Base-by-base conservation (phyloP, 441 rosid genomes). In the Erodium chrysanthum region DNA sequence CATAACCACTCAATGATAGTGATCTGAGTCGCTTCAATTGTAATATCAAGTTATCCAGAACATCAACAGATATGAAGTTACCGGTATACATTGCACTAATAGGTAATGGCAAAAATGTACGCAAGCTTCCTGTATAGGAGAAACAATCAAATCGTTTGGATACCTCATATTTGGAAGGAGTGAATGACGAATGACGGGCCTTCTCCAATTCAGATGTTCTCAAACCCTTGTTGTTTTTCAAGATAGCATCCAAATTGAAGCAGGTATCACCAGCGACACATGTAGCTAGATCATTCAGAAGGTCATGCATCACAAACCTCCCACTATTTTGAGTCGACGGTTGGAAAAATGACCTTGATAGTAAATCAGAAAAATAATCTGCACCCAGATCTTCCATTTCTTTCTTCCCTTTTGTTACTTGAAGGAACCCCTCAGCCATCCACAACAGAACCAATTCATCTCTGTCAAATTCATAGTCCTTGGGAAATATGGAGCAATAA, bases 291-390 rank as follows among this genome's bases (percentile, higher is more conserved):
- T 72, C 68, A 62, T 66, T 73, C 15, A 66, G 54, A n/a, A 69
- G 7, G 1, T 69, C 73, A 54, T 69, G 76, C 69, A 76, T 73
- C 66, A 52, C 70, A 3, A 62, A 76, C 2, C 5, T 15, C 23
- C 11, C 5, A 12, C 68, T 1, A 35, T 11, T 10, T 21, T 7
- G 44, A 0, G 22, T 0, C 18, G 64, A 52, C 58, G 69, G 71
- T 56, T 67, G 64, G 42, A 73, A 73, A 18, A 73, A 73, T 0
- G 64, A 63, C 7, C 15, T 50, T 8, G 10, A 8, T 1, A 21
- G 42, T 35, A 76, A 22, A 60, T 3, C 33, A 7, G 70, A 9
- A 21, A 62, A 66, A 9, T 40, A 56, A 10, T 44, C 58, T 20
- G 56, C 66, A 3, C 74, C 76, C 2, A 4, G 3, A 25, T 25